Base-by-base conservation (phyloP, 305 asterid species). In the Rubia occidens region DNA sequence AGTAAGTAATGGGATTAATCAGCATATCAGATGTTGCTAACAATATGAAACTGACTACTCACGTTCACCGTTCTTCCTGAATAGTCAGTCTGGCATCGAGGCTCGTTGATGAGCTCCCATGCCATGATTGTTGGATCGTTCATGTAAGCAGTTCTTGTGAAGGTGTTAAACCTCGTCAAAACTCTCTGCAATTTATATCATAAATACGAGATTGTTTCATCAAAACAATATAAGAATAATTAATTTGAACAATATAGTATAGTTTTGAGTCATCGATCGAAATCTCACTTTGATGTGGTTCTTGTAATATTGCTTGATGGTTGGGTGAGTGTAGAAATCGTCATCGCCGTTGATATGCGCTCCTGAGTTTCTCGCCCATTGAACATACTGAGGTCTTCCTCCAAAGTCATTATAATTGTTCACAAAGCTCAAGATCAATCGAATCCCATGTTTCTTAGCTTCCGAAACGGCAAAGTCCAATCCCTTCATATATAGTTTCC, bases 61-160 rank as follows among this genome's bases (percentile, higher is more conserved):
- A 86, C 93, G 6, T 85, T 82, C 32, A 88, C 0, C 3, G 87
- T 86, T 72, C 66, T 79, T 66, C 96, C 96, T 2, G 96, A 85
- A 67, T 76, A 78, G 71, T 88, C 96, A 39, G 76, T 73, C 65
- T 85, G 76, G 81, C 89, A 84, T n/a, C 96, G 94, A n/a, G 96
- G 96, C 78, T 89, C 96, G 42, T 89, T 89, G 75, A 89, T 89
- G 67, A 89, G 91, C 72, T 89, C 96, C 96, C 95, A 89, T 7
- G 91, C 94, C 96, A 87, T 89, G 75, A 89, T 87, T 4, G 85
- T 84, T 6, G 93, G 80, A 3, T 88, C 95, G n/a, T 85, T 88
- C 71, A 17, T 77, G 76, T 87, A 89, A 0, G 79, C 73, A 32
- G 72, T 70, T 68, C 80, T 69, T 0, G 85, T 79, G 5, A 85